A percentile compares a stretch with the other conserved stretches of the same genome.
These are phyloP conservation scores for Clonostachys byssicola DNA, from an alignment of 2,329 filamentous ascomycete genomes.

Conservation along the genomic window DNA sequence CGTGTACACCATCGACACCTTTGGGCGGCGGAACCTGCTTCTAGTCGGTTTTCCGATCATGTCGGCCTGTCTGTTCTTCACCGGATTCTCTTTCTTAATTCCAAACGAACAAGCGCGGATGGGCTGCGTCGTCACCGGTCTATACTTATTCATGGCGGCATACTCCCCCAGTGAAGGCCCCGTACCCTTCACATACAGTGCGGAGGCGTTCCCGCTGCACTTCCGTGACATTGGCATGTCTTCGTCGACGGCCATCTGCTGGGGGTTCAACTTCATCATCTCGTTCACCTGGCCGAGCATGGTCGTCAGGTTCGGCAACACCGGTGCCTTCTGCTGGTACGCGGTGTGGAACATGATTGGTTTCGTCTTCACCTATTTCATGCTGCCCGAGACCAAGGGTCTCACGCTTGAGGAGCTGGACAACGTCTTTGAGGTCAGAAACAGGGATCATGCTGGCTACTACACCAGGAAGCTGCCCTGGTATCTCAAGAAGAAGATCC, in stretches of 20 bases:
- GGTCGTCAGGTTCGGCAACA: slow-evolving; percentile 11
- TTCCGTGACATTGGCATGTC: slow-evolving; percentile 53
- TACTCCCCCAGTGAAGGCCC: slow-evolving; percentile 50
- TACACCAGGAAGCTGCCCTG: slow-evolving; percentile 22
- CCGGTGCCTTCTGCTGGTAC: slow-evolving; percentile 32
- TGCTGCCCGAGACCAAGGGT: slow-evolving; percentile 27
- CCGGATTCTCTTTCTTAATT: slow-evolving; percentile 46
- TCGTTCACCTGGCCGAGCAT: slow-evolving; percentile 25
- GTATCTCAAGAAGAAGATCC: slow-evolving; percentile 20
- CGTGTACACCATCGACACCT: slow-evolving; percentile 55
- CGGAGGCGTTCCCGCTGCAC: slow-evolving; percentile 54
- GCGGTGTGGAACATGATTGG: slow-evolving; percentile 28
- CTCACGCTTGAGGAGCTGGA: slow-evolving; percentile 26
- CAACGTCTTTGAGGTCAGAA: slow-evolving; percentile 21
- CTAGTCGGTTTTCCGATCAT: slow-evolving; percentile 55
- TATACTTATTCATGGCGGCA: slow-evolving; percentile 33
- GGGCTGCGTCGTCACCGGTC: slow-evolving; percentile 25
- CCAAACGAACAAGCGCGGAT: slow-evolving; percentile 11
- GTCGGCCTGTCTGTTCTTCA: slow-evolving; percentile 49
- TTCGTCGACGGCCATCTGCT: slow-evolving; percentile 32
- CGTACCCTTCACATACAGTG: slow-evolving; percentile 56
- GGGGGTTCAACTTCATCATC: slow-evolving; percentile 33
- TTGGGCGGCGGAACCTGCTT: slow-evolving; percentile 49
- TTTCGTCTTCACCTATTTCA: slow-evolving; percentile 23
- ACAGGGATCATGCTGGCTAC: slow-evolving; percentile 20